Percentiles rank a stretch among this genome's conserved stretches.
Evolutionary conservation across 495 filamentous ascomycete species (phyloP).

Genomic region (Peziza echinospora): DNA sequence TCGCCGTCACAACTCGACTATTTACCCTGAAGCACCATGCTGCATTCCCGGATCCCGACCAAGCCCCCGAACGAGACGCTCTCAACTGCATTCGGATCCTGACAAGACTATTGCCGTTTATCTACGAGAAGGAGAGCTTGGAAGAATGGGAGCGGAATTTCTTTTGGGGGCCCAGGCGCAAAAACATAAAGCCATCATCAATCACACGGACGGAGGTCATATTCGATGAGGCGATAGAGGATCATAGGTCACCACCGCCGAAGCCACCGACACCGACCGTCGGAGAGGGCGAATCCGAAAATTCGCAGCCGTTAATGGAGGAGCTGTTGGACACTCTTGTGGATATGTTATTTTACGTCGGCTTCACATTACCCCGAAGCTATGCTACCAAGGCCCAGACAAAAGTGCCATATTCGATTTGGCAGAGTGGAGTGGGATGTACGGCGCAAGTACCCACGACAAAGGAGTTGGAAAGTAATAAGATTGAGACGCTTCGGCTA

Average conservation of each 20-base stretch:
- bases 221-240: conserved; percentile 57
- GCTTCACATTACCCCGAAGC: conserved; percentile 54
- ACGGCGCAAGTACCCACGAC: conserved; percentile 71
- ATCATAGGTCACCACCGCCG: conserved; percentile 15
- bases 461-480: conserved; percentile 77
- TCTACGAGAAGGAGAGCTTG: conserved; percentile 79
- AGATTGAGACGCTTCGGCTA: conserved; percentile 71
- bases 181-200: conserved; percentile 28
- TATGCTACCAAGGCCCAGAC: conserved; percentile 38
- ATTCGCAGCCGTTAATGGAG: conserved; percentile 73
- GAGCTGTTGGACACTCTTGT: conserved; percentile 80
- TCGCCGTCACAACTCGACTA: conserved; percentile 60
- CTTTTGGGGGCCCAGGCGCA: conserved; percentile 68
- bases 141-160: conserved; percentile 77
- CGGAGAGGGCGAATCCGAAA: conserved; percentile 49
- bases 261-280: conserved; percentile 23
- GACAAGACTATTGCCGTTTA: conserved; percentile 73
- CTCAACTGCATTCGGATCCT: conserved; percentile 86
- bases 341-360: conserved; percentile 78
- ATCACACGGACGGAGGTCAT: conserved; percentile 47
- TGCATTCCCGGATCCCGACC: conserved; percentile 70
- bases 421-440: conserved; percentile 94
- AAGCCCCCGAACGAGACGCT: conserved; percentile 73
- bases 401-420: conserved; percentile 85
- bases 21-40: conserved; percentile 65